Base-by-base conservation (phyloP, 2,329 filamentous ascomycete genomes). In the Ceratocystis huliohia region DNA sequence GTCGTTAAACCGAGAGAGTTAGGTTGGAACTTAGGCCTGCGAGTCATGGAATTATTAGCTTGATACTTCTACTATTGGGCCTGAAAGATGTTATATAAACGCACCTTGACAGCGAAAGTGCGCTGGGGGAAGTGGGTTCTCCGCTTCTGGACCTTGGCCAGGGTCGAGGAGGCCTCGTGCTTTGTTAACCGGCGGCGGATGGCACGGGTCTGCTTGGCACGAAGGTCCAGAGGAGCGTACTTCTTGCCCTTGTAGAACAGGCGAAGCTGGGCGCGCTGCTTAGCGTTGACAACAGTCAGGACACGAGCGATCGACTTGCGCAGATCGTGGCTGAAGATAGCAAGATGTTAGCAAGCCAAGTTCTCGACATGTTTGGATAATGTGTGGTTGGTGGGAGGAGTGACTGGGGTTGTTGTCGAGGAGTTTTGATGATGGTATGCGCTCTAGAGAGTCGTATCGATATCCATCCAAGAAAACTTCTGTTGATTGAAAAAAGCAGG, bases 211-310 rank as follows among this genome's bases (percentile, higher is more conserved):
- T 94, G 87, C 89, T 97, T 97, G 78, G 91, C 81, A 81, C 94
- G 90, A 83, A 99, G 92, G 80, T 99, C 95, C 78, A 99, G 91
- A 72, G 94, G 94, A 71, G 91, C 82, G 86, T 96, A 96, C 86
- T 96, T 97, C 90, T 97, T 97, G 88, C 88, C 89, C 86, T 96
- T 95, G 88, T 99, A 99, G 89, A 97, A 97, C 73, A 97, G 85
- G 75, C 92, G 91, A 76, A 99, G 91, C 83, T 97, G 92, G 73
- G 91, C 84, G 79, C 95, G 89, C 85, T 99, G 94, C 87, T 96
- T 97, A 81, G 91, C 88, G 86, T 97, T 99, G 88, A 99, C 96
- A 83, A 99, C 86, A 80, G 94, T 99, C 75, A 99, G 88, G 81
- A 96, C 90, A 78, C 93, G 92, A 77, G 94, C 95, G 81, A 99